These are phyloP conservation scores for Saprolegnia diclina DNA, from an alignment of 352 stramenopile species.

Conservation along the genomic window DNA sequence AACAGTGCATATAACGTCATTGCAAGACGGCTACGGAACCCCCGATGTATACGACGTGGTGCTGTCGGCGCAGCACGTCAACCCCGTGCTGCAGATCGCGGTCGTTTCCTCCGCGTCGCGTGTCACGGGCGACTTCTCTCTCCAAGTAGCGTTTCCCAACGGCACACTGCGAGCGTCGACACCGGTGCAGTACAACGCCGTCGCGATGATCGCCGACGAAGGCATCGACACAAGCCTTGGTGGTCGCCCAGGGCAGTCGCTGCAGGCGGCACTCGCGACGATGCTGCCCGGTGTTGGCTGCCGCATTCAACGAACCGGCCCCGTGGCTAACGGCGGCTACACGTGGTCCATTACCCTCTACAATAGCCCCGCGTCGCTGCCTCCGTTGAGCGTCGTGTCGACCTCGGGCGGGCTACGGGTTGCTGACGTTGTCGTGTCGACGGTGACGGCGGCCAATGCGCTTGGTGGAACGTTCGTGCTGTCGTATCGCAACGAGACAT, in stretches of 20 bases:
- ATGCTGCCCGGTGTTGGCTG: slow-evolving; percentile 1
- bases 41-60: slow-evolving; percentile 31
- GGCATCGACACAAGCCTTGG: slow-evolving; percentile 29
- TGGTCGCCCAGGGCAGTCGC: slow-evolving; percentile 31
- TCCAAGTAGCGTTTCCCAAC: slow-evolving; percentile 30
- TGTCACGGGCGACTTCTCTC: slow-evolving; percentile 30
- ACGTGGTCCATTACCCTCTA: slow-evolving; percentile 35
- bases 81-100: slow-evolving; percentile 34
- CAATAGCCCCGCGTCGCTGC: slow-evolving; percentile 31
- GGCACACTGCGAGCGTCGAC: slow-evolving; percentile 1
- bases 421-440: slow-evolving; percentile 16
- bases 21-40: slow-evolving; percentile 32
- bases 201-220: slow-evolving; percentile 36
- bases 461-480: slow-evolving; percentile 30
- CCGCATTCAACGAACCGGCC: slow-evolving; percentile 12
- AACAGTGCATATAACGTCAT: slow-evolving; percentile 26
- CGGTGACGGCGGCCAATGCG: slow-evolving; percentile 25
- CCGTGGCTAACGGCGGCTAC: slow-evolving; percentile 13
- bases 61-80: slow-evolving; percentile 28
- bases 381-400: slow-evolving; percentile 26
- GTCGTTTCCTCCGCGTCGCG: background rate
- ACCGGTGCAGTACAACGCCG: slow-evolving; percentile 34
- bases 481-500: slow-evolving; percentile 16
- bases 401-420: slow-evolving; percentile 11
- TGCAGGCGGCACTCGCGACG: slow-evolving; percentile 30